Evolutionary conservation across 306 rosid genomes (phyloP), one percentile per base, ranked within the genome.

Genomic region (Pachyrhizus erosus): DNA sequence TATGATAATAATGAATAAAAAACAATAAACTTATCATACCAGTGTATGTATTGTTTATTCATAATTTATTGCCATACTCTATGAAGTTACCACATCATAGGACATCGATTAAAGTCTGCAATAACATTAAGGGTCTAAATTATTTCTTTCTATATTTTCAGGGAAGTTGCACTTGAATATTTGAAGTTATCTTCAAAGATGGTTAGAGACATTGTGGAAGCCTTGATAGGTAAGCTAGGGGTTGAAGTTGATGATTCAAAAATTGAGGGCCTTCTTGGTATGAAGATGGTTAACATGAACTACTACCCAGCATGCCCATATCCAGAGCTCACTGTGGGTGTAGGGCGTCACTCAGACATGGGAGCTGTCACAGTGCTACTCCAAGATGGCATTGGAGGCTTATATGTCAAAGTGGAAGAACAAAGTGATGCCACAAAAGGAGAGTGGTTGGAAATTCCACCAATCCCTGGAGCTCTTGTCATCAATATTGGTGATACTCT

Each of bases 301-400:
- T 91, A 51, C 80, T 92, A 91, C 55, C 93, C 97, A 21, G 20
- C 84, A 45, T 92, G 97, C 69, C 97, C 93, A n/a, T 79, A 87
- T 68, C 97, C 97, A 14, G 93, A 92, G 23, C 93, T 92, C 9
- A 89, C 97, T 1, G 90, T 92, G 0, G 97, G 93, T 4, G 92
- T 87, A 24, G 93, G 94, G 49, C 87, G 97, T 2, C 97, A 91
- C 87, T 91, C 94, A 0, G 92, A 92, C 69, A 80, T 91, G 86
- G 91, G 93, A 17, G 77, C 88, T 9, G 21, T 92, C 24, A 91
- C 94, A 2, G 88, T 92, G 70, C 61, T 92, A 1, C 89, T 92
- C 21, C 91, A 92, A 78, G 94, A 92, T 76, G 93, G 80, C 70
- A 91, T 90, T 79, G 97, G 94, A 9, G 96, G 96, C 15, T 74